These are phyloP conservation scores for Rhizomucor miehei DNA, from an alignment of 371 early-diverging fungal genomes.

Conservation along the genomic window DNA sequence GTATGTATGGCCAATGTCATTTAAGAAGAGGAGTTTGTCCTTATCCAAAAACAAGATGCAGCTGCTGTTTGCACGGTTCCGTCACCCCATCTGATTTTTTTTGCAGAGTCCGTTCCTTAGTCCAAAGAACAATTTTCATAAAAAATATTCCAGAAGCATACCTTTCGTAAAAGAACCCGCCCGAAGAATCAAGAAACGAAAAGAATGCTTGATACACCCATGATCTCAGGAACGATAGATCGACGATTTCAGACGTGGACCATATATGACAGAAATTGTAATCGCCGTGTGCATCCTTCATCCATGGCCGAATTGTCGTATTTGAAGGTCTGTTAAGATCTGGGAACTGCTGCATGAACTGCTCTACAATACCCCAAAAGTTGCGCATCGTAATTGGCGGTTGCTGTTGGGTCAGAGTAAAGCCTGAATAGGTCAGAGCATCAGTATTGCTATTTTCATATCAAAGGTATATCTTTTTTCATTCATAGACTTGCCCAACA, in stretches of 20 bases:
- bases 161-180: conserved; percentile 95
- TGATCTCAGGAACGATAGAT: conserved; percentile 70
- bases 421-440: too few species aligned
- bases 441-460: too few species aligned
- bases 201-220: conserved; percentile 78
- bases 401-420: conserved; percentile 79
- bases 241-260: conserved; percentile 64
- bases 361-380: conserved; percentile 70
- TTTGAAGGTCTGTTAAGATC: conserved; percentile 12
- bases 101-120: too few species aligned
- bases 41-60: conserved; percentile 73
- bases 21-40: conserved; percentile 85
- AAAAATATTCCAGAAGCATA: conserved; percentile 7
- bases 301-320: conserved; percentile 30
- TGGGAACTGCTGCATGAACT: conserved; percentile 46
- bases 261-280: conserved; percentile 80
- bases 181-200: conserved; percentile 72
- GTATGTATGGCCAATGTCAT: conserved; percentile 80
- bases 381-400: conserved; percentile 73
- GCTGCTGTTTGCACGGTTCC: conserved; percentile 78
- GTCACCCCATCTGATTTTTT: conserved; percentile 60
- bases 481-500: conserved; percentile 30
- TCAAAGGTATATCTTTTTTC: too few species aligned
- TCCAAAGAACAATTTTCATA: neutral
- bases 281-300: conserved; percentile 15